A percentile compares a stretch with the other conserved stretches of the same genome.
Evolutionary conservation across 1,284 basidiomycete species (phyloP).

Genomic region (Rhodotorula sp.): DNA sequence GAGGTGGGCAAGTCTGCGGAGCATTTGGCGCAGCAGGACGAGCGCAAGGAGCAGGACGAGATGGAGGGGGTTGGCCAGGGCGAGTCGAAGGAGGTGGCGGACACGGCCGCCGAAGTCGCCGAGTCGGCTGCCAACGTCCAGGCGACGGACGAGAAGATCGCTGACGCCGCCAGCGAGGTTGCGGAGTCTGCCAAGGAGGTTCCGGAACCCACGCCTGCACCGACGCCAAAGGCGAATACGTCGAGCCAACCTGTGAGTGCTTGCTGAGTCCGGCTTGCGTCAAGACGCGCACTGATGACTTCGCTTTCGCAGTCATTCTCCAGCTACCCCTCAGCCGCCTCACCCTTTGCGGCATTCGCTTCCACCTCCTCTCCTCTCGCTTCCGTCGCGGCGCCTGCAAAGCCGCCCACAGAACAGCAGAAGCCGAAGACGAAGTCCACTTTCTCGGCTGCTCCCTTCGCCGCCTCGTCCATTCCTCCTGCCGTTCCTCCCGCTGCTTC

Average conservation of each 20-base stretch:
- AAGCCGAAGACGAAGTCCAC: slow-evolving; percentile 33
- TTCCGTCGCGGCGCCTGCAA: slow-evolving; percentile 10
- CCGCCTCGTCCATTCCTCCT: neutral
- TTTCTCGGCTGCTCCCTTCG: slow-evolving; percentile 29
- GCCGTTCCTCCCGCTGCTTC: neutral
- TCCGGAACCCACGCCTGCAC: slow-evolving; percentile 8
- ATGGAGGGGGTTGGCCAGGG: neutral
- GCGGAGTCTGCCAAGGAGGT: slow-evolving; percentile 12
- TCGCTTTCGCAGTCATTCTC: slow-evolving; percentile 3
- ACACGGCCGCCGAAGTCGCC: slow-evolving; percentile 23
- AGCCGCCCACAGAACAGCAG: slow-evolving; percentile 9
- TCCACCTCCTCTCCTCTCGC: slow-evolving; percentile 32
- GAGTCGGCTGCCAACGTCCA: slow-evolving; percentile 12
- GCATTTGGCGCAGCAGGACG: slow-evolving; percentile 12
- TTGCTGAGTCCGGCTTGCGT: neutral
- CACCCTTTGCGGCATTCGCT: slow-evolving; percentile 29
- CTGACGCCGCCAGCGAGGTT: slow-evolving; percentile 9
- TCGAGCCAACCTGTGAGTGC: neutral
- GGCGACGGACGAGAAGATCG: slow-evolving; percentile 8
- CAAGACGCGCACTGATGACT: neutral
- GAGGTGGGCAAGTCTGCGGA: slow-evolving; percentile 29
- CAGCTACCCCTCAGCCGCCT: slow-evolving; percentile 11
- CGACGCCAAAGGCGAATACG: neutral
- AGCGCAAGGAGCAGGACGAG: neutral
- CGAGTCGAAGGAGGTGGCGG: slow-evolving; percentile 12